Conservation (phyloP, 2,329 filamentous ascomycete genomes). For the Myriosclerotinia duriaeana region DNA sequence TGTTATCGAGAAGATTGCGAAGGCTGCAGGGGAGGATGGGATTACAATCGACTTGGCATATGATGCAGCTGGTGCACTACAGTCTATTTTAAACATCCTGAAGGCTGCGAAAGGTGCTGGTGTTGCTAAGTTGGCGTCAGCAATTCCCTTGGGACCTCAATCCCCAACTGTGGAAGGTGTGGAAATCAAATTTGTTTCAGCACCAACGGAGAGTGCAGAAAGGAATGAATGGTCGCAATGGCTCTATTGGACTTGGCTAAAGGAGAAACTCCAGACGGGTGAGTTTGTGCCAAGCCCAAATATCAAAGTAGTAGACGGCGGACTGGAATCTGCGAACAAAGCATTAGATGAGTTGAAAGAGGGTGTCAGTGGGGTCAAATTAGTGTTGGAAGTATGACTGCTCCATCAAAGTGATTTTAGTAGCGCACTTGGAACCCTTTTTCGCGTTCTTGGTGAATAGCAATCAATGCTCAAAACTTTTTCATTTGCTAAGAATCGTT, state of each 20-base stretch:
- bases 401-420: background rate
- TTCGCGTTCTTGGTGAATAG: background rate
- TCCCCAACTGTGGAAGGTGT: constrained; percentile 7
- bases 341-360: constrained; percentile 45
- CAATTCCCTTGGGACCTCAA: constrained; percentile 56
- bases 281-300: constrained; percentile 43
- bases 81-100: constrained; percentile 52
- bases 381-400: constrained; percentile 38
- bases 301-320: constrained; percentile 44
- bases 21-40: constrained; percentile 28
- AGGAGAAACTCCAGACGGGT: constrained; percentile 28
- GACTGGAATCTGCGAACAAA: constrained; percentile 38
- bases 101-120: constrained; percentile 51
- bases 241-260: constrained; percentile 35
- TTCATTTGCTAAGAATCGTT: background rate
- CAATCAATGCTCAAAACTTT: background rate
- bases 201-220: constrained; percentile 50
- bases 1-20: constrained; percentile 36
- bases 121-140: constrained; percentile 50
- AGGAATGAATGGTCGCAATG: constrained; percentile 30
- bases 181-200: constrained; percentile 42
- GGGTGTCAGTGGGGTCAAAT: constrained; percentile 45
- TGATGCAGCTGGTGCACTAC: constrained; percentile 19
- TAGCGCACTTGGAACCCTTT: background rate
- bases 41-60: constrained; percentile 20